A percentile compares a stretch with the other conserved stretches of the same genome.
Conservation (phyloP, 2,329 filamentous ascomycete species). For the Nigrograna mackinnonii region DNA sequence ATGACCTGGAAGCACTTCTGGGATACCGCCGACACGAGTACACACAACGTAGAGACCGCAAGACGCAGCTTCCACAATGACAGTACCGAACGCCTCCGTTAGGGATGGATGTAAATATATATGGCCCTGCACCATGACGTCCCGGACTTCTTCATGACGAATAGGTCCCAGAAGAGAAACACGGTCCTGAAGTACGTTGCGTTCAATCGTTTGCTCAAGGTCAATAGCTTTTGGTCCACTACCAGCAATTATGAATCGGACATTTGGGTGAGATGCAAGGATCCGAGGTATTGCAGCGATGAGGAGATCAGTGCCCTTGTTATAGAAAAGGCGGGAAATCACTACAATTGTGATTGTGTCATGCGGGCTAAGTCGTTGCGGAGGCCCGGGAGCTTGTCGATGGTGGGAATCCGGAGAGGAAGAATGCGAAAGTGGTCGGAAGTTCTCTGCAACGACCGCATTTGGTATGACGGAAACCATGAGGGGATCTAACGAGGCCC, state of each 20-base stretch:
- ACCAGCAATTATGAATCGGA: conserved; percentile 94
- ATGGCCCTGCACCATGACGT: conserved; percentile 96
- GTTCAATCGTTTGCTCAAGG: conserved; percentile 96
- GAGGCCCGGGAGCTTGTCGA: conserved; percentile 53
- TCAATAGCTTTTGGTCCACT: conserved; percentile 97
- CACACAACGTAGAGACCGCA: conserved; percentile 97
- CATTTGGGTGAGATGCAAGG: conserved; percentile 84
- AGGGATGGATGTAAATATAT: conserved; percentile 95
- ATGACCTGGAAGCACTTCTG: conserved; percentile 90
- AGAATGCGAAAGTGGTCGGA: conserved; percentile 67
- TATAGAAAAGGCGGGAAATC: conserved; percentile 96
- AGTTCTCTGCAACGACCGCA: conserved; percentile 95
- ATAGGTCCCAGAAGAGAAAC: conserved; percentile 91
- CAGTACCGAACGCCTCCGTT: conserved; percentile 96
- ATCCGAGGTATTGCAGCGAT: conserved; percentile 95
- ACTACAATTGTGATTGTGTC: conserved; percentile 96
- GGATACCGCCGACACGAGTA: conserved; percentile 94
- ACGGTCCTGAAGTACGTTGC: conserved; percentile 89
- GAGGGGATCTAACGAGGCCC: conserved; percentile 89
- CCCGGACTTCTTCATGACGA: conserved; percentile 92
- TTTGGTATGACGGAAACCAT: conserved; percentile 99
- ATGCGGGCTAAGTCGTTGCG: conserved; percentile 74
- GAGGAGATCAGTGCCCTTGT: conserved; percentile 96
- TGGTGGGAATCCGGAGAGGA: conserved; percentile 21
- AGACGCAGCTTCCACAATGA: conserved; percentile 94